Evolutionary conservation across 495 filamentous ascomycete genomes (phyloP).

Genomic region (Penicillium crystallinum): DNA sequence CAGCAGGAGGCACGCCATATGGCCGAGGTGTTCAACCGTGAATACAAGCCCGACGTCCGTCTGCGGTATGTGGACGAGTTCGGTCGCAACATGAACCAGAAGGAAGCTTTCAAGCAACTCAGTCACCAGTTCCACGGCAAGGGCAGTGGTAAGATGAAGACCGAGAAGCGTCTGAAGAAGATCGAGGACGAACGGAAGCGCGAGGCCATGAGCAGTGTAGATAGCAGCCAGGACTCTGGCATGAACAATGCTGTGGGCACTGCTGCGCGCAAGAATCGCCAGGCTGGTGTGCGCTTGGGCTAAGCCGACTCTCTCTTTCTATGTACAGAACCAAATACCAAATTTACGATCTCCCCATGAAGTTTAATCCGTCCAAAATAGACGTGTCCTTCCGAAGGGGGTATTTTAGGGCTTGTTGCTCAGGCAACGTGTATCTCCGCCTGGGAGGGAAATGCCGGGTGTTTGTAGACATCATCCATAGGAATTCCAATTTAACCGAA

Average conservation of each 20-base stretch:
- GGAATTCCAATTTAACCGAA: background rate
- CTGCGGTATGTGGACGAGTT: constrained; percentile 86
- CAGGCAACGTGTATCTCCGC: background rate
- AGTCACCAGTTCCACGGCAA: constrained; percentile 98
- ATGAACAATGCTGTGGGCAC: constrained; percentile 73
- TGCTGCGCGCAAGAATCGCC: constrained; percentile 72
- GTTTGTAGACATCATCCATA: no score
- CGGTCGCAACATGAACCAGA: constrained; percentile 78
- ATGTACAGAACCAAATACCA: constrained; percentile 9
- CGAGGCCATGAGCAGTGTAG: constrained; percentile 73
- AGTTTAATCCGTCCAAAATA: no score
- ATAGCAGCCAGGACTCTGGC: constrained; percentile 74
- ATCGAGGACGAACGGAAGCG: constrained; percentile 91
- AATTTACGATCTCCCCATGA: constrained; percentile 1
- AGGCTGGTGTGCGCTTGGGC: constrained; percentile 83
- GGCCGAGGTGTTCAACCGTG: constrained; percentile 75
- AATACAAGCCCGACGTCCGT: constrained; percentile 86
- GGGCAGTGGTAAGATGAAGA: constrained; percentile 95
- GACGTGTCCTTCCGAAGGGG: no score
- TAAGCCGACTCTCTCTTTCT: constrained; percentile 30
- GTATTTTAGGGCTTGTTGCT: background rate
- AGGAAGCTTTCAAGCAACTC: constrained; percentile 94
- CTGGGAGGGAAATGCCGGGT: background rate
- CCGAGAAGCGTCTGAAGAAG: constrained; percentile 93
- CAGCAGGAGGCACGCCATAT: constrained; percentile 72